Evolutionary conservation across 257 asterid species (phyloP).

Genomic region (Solanum pennellii): DNA sequence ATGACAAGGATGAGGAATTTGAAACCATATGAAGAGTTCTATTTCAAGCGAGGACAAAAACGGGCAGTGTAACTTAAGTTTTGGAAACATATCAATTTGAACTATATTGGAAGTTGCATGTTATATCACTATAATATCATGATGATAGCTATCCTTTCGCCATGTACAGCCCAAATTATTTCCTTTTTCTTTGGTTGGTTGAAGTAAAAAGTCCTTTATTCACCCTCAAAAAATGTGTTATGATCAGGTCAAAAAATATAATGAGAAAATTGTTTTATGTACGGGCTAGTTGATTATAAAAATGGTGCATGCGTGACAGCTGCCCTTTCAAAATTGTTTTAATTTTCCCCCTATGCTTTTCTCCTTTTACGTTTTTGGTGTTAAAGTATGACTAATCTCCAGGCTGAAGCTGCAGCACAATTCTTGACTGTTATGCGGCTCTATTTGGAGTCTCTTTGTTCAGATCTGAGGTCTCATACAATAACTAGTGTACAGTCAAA

Average conservation of each 20-base stretch:
- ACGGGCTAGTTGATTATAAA: background rate
- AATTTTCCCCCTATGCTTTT: background rate
- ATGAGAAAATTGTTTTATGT: background rate
- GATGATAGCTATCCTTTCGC: background rate
- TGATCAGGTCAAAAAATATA: background rate
- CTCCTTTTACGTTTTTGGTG: background rate
- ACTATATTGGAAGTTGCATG: background rate
- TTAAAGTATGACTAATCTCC: constrained; percentile 8
- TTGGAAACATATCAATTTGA: background rate
- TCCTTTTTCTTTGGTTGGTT: background rate
- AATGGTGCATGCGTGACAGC: background rate
- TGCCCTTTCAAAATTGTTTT: background rate
- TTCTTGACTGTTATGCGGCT: constrained; percentile 43
- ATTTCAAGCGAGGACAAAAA: background rate
- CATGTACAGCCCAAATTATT: background rate
- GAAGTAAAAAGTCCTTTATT: background rate
- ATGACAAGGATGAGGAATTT: background rate
- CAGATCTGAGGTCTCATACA: constrained; percentile 74
- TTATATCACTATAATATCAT: background rate
- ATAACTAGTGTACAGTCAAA: constrained; percentile 72
- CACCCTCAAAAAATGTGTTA: background rate
- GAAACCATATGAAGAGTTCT: background rate
- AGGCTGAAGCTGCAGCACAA: constrained; percentile 71
- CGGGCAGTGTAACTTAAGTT: background rate
- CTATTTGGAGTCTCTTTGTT: constrained; percentile 70